Base-by-base conservation (phyloP, 225 moss, liverwort and hornwort species). In the Straminergon stramineum region DNA sequence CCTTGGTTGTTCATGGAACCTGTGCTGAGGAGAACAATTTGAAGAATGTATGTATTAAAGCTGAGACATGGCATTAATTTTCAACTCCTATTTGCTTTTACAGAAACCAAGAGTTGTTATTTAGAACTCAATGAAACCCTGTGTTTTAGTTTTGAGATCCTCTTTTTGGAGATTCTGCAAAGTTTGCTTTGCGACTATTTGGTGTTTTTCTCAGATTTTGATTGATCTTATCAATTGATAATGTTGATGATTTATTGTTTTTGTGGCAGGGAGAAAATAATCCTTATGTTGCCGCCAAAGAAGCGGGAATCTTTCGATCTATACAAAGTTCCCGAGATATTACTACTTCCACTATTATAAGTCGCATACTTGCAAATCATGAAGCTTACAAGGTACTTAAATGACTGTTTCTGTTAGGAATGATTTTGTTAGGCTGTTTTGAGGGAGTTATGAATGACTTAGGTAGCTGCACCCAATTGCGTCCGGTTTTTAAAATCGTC, bases 291-390 rank as follows among this genome's bases (percentile, higher is more conserved):
- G 95, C 98, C 35, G 95, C 97, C 12, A 94, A 90, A 88, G 94
- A 93, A 8, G 79, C 93, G 87, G 96, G 95, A 41, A 96, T 98
- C 27, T 95, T 94, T 66, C 79, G 19, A 81, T 70, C 61, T 51
- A 88, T 97, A 85, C 71, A 91, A 55, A 97, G 98, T 90, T 94
- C 97, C 41, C 92, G 96, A 83, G 91, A 98, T 66, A 89, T 98
- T 34, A 98, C 97, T 3, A 98, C 97, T 23, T 97, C 98, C 35
- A 97, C 97, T 51, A 98, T 98, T 61, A 98, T 98, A 32, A 93
- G 85, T 64, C 95, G 98, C 81, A 98, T 98, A 83, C 91, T 97
- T 86, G 83, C 94, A 30, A 98, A 98, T 84, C 97, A 97, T 89
- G 97, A 98, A 91, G 98, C 98, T 28, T 98, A 96, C 87, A 96